Evolutionary conservation across 2,329 filamentous ascomycete species (phyloP), one percentile per base, ranked within the genome.

Genomic region (Graphilbum sp.): DNA sequence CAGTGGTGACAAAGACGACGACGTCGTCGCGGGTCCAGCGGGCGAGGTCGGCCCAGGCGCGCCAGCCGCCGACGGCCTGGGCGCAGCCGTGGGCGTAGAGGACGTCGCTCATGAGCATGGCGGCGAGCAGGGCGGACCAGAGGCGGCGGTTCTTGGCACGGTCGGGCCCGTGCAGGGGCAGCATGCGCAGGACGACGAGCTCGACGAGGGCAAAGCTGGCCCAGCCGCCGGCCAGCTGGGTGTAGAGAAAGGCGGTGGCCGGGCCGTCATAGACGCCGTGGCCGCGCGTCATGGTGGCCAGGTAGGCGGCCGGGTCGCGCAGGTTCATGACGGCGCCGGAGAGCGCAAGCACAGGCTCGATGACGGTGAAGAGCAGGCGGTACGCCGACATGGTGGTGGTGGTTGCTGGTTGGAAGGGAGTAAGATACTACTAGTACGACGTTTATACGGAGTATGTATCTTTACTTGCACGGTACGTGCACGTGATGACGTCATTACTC

Each of bases 181-280:
- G 52, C 23, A 49, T 24, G 4, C 53, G 50, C 45, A 61, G 45
- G 16, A 60, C 49, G 13, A 60, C 49, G 27, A 50, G 55, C 43
- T 55, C 52, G 45, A 52, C 49, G 45, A 59, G 58, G 37, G 56
- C 57, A 40, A 60, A 56, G 44, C 52, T 49, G 15, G 59, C 47
- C 53, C 54, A 56, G 8, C 40, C 45, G 32, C 53, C 50, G 29
- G 44, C 51, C 18, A 56, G 41, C 39, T 53, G 46, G 5, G 51
- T 55, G 47, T 52, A 55, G 31, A 56, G 45, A 40, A 53, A 55
- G 3, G 47, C 44, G 18, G 51, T 48, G 33, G 40, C 41, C 7
- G 41, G 15, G 10, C 38, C 27, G 41, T 48, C 49, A 12, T 17
- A 38, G 2, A 17, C 13, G 20, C 19, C 32, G 11, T 43, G 13